phyloP scores from a whole-genome alignment of 2,329 filamentous ascomycete species.

The Dactylellina cionopaga region DNA sequence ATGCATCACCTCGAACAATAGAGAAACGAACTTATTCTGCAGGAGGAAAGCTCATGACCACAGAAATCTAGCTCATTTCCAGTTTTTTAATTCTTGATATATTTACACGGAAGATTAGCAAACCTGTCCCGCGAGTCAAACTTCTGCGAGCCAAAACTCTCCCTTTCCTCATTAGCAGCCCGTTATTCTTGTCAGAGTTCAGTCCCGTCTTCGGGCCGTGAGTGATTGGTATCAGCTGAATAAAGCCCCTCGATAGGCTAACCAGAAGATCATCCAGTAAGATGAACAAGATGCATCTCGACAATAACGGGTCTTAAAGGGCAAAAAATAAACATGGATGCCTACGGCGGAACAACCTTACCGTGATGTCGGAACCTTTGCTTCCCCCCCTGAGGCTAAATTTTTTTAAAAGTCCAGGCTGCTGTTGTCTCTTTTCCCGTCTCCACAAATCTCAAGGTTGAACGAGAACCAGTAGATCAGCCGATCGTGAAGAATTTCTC shows the following conservation, averaged over 20 bases:
- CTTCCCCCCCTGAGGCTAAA: slow-evolving; percentile 47
- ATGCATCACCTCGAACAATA: not conserved
- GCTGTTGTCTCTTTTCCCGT: slow-evolving; percentile 3
- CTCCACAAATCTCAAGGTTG: not conserved
- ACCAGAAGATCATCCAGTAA: slow-evolving; percentile 1
- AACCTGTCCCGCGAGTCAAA: no score
- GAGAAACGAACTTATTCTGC: not conserved
- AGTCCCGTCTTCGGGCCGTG: slow-evolving; percentile 1
- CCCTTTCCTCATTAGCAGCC: no score
- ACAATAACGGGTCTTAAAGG: no score
- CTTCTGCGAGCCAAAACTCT: no score
- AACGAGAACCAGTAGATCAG: slow-evolving; percentile 47
- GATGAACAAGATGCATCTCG: no score
- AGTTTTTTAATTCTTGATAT: no score
- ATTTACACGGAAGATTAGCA: no score
- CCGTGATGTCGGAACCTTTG: slow-evolving; percentile 7
- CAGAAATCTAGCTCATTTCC: no score
- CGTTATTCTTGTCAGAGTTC: no score
- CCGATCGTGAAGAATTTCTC: slow-evolving; percentile 11
- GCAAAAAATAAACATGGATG: not conserved
- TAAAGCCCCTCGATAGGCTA: not conserved
- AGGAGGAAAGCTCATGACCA: not conserved
- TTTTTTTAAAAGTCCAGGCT: slow-evolving; percentile 24
- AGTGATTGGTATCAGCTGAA: slow-evolving; percentile 14
- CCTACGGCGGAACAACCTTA: not conserved